phyloP scores from a whole-genome alignment of 2,329 filamentous ascomycete species.

The Coniochaeta ligniaria region DNA sequence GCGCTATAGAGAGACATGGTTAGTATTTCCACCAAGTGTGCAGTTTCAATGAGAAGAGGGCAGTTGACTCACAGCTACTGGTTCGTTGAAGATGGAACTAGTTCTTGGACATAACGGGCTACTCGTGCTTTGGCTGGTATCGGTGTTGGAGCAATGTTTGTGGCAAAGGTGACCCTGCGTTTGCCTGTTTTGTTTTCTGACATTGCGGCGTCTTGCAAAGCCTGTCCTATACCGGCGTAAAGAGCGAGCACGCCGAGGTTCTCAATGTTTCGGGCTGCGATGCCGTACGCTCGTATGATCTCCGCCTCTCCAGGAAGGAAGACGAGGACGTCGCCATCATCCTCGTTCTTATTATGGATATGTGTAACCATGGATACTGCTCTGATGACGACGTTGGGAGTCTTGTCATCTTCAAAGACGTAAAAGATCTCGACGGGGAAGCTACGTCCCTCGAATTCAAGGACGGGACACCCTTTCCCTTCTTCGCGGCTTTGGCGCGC shows the following conservation, averaged over 20 bases:
- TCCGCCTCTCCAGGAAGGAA: conserved; percentile 98
- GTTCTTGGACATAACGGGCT: no score
- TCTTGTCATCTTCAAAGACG: conserved; percentile 73
- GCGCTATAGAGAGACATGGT: no score
- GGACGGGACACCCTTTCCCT: no score
- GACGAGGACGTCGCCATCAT: conserved; percentile 86
- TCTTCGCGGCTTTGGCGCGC: no score
- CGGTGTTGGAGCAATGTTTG: no score
- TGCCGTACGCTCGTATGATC: conserved; percentile 91
- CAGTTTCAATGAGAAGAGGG: no score
- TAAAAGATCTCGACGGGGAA: conserved; percentile 96
- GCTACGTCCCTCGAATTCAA: conserved; percentile 90
- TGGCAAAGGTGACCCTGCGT: no score
- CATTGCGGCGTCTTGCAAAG: conserved; percentile 84
- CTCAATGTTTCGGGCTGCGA: conserved; percentile 92
- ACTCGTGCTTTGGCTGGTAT: no score
- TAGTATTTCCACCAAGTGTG: no score
- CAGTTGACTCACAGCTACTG: no score
- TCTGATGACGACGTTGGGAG: conserved; percentile 84
- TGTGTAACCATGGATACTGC: conserved; percentile 97
- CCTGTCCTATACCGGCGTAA: conserved; percentile 92
- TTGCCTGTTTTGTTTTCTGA: no score
- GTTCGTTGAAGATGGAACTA: no score
- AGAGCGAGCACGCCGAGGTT: conserved; percentile 84
- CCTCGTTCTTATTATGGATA: conserved; percentile 90